Base-by-base conservation (phyloP, 768 basidiomycete genomes). In the Xerocomellus amylosporus region DNA sequence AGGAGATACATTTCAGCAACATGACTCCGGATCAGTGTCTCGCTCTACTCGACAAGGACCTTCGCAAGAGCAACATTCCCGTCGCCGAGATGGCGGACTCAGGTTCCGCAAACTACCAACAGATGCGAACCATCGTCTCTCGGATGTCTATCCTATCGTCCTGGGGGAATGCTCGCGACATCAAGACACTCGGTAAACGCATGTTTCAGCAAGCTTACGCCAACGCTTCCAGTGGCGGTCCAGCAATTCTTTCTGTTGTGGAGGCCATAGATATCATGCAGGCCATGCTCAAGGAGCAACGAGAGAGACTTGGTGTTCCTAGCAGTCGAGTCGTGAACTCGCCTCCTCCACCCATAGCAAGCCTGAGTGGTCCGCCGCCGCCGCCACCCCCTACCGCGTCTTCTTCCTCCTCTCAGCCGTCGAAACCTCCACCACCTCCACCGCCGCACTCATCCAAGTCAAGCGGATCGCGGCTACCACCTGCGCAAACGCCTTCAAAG, bases 91-190 rank as follows among this genome's bases (percentile, higher is more conserved):
- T 84, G 13, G 19, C 22, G 22, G 45, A 58, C 26, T 1, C 19
- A 1, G 10, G 19, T 10, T 58, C 38, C 4, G 3, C 12, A 15
- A 10, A 45, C 1, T 51, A 62, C 17, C 60, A 58, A 22, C 59
- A 58, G 20, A 51, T 60, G 59, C 42, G 36, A 41, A 46, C 10
- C 5, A 51, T 62, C 5, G 2, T 86, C 51, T 52, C 65, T 8
- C 54, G 75, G 14, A 71, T 86, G 57, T 72, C 79, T 8, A 38
- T 54, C 10, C 67, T 86, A 1, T 71, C 74, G 5, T 78, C 79
- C 1, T 88, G 87, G 87, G 87, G 85, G 14, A 88, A 88, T 46
- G 87, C 85, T 3, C 77, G 85, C 8, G 86, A 88, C 56, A 75
- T 87, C 64, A 72, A 79, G 48, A 80, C 79, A 0, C 68, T 86